Evolutionary conservation across 2,329 filamentous ascomycete genomes (phyloP).

Genomic region (Stachybotrys chartarum): DNA sequence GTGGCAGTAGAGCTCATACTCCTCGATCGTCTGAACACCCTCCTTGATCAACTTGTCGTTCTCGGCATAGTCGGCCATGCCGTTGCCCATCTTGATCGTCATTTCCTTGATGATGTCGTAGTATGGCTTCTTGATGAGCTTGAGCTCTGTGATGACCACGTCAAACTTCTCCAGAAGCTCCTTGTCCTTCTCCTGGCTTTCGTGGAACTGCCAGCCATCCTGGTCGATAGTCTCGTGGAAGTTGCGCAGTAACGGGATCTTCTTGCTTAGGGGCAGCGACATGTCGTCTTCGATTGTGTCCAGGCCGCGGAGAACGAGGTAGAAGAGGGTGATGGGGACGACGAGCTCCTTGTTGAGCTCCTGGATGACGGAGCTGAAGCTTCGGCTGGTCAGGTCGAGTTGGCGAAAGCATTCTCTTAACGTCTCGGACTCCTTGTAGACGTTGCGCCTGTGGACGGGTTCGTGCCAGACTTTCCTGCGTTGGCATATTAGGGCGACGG

Average conservation of each 20-base stretch:
- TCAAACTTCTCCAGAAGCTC: constrained; percentile 91
- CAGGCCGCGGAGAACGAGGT: constrained; percentile 82
- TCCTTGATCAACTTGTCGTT: constrained; percentile 76
- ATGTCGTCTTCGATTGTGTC: constrained; percentile 99
- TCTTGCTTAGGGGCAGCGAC: constrained; percentile 73
- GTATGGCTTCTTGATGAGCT: constrained; percentile 80
- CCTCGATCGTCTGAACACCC: constrained; percentile 73
- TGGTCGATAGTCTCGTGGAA: constrained; percentile 74
- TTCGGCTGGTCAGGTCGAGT: constrained; percentile 82
- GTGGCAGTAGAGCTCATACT: constrained; percentile 96
- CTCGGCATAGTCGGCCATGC: constrained; percentile 92
- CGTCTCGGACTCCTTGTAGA: constrained; percentile 64
- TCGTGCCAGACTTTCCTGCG: constrained; percentile 94
- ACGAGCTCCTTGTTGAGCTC: constrained; percentile 93
- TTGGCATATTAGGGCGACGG: neutral
- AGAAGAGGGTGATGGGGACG: constrained; percentile 84
- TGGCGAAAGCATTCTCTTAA: constrained; percentile 80
- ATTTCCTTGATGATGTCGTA: constrained; percentile 86
- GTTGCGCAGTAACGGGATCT: constrained; percentile 77
- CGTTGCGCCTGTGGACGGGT: constrained; percentile 77
- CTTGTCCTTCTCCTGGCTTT: constrained; percentile 89
- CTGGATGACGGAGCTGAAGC: constrained; percentile 87
- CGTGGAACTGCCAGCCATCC: constrained; percentile 86
- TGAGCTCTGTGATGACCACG: constrained; percentile 77
- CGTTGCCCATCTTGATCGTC: constrained; percentile 89